phyloP scores from a whole-genome alignment of 352 stramenopile species.

The Globisporangium heterothallicum region DNA sequence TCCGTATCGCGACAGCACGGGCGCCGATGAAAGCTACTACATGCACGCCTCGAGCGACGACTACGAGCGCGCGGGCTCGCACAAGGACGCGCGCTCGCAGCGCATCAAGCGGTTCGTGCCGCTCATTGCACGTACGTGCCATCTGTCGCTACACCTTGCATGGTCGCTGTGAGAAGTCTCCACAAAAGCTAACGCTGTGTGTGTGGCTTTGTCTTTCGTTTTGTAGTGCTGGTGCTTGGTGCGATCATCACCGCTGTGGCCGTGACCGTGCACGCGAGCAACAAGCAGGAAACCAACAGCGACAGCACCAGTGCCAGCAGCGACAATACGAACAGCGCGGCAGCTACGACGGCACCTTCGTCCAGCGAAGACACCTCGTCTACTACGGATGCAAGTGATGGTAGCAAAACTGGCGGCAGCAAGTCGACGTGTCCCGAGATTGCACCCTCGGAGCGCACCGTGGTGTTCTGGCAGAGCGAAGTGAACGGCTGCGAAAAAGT shows the following conservation, averaged over 20 bases:
- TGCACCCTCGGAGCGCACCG: slow-evolving; percentile 41
- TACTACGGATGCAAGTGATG: not conserved
- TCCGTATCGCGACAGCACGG: not conserved
- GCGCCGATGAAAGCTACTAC: slow-evolving; percentile 16
- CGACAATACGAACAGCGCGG: slow-evolving; percentile 8
- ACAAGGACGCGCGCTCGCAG: slow-evolving; percentile 7
- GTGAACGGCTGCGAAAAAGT: slow-evolving; percentile 65
- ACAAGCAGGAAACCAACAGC: slow-evolving; percentile 7
- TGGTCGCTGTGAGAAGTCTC: not conserved
- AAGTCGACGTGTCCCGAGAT: slow-evolving; percentile 23
- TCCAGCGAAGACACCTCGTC: too few relatives aligned
- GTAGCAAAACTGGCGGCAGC: not conserved
- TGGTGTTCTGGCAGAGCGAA: slow-evolving; percentile 81
- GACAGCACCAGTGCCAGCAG: slow-evolving; percentile 6
- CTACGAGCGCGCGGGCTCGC: slow-evolving; percentile 7
- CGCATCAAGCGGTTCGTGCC: slow-evolving; percentile 10
- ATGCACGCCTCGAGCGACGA: slow-evolving; percentile 15
- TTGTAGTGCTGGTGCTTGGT: slow-evolving; percentile 29
- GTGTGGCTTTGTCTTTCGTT: not conserved
- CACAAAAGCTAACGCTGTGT: too few relatives aligned
- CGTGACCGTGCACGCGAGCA: slow-evolving; percentile 26
- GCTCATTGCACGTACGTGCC: slow-evolving; percentile 11
- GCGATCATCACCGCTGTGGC: slow-evolving; percentile 31
- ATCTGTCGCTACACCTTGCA: not conserved
- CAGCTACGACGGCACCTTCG: not conserved